Percentiles rank a stretch among this genome's conserved stretches.
Conservation (phyloP, 805 yeast species). For the Sugiyamaella marilandica region DNA sequence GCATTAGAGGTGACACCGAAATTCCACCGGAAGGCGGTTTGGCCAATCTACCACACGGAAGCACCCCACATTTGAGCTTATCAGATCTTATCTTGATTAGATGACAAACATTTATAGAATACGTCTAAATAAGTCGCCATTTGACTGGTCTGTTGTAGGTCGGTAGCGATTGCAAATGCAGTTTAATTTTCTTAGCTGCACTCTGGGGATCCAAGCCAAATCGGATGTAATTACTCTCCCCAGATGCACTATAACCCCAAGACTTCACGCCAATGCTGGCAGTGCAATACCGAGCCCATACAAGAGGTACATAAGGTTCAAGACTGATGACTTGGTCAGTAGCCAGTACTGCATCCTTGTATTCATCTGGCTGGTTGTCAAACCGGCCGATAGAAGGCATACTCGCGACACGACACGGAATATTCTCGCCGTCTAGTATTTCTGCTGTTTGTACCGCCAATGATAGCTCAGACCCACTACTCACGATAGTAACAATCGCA, state of each 20-base stretch:
- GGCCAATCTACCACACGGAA: too few relatives aligned
- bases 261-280: constrained; percentile 35
- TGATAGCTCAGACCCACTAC: constrained; percentile 15
- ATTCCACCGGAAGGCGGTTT: too few relatives aligned
- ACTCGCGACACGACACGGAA: constrained; percentile 28
- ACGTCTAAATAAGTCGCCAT: neutral
- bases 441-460: constrained; percentile 45
- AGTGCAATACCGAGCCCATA: constrained; percentile 38
- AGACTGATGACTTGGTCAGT: constrained; percentile 30
- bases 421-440: constrained; percentile 24
- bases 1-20: neutral
- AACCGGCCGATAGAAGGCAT: constrained; percentile 28
- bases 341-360: constrained; percentile 25
- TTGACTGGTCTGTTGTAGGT: constrained; percentile 1
- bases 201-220: constrained; percentile 26
- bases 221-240: constrained; percentile 30
- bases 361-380: constrained; percentile 27
- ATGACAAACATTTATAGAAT: too few relatives aligned
- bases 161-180: neutral
- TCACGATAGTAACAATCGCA: constrained; percentile 14
- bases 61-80: too few relatives aligned
- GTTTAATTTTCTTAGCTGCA: constrained; percentile 3
- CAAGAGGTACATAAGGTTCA: constrained; percentile 35
- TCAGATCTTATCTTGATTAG: too few relatives aligned
- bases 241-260: constrained; percentile 37